Conservation (phyloP, 768 basidiomycete species). For the Russula dissimulans region DNA sequence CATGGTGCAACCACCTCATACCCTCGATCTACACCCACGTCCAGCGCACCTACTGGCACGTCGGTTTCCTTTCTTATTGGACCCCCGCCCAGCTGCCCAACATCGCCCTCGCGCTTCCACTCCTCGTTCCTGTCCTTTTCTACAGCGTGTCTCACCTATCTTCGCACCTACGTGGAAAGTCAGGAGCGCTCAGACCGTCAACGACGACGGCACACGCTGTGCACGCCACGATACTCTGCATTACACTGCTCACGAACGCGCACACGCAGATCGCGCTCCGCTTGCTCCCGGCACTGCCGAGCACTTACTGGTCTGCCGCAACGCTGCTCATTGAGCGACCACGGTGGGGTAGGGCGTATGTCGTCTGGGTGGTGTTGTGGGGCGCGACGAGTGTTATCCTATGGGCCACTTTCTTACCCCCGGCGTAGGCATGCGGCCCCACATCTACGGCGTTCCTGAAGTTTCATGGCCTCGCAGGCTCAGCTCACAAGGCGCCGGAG, state of each 20-base stretch:
- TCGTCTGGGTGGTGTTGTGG: conserved; percentile 76
- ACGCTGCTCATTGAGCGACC: conserved; percentile 46
- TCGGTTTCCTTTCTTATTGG: conserved; percentile 85
- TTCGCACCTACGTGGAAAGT: background rate
- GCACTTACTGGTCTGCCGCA: conserved; percentile 82
- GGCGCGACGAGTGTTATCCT: conserved; percentile 56
- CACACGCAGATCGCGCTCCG: conserved; percentile 29
- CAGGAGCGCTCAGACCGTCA: background rate
- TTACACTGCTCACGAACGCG: conserved; percentile 30
- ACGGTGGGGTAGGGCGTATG: conserved; percentile 49
- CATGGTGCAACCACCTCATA: conserved; percentile 57
- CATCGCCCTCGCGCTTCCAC: conserved; percentile 69
- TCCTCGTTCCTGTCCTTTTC: conserved; percentile 43
- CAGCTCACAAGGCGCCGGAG: too few relatives aligned
- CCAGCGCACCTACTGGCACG: conserved; percentile 78
- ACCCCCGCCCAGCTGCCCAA: conserved; percentile 76
- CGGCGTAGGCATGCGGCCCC: conserved; percentile 43
- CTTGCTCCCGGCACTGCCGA: conserved; percentile 65
- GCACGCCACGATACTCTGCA: background rate
- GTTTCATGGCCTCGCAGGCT: too few relatives aligned
- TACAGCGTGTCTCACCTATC: conserved; percentile 25
- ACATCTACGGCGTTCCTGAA: too few relatives aligned
- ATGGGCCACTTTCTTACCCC: conserved; percentile 83
- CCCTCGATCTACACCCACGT: conserved; percentile 78
- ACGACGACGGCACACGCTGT: conserved; percentile 2